Evolutionary conservation across 2,329 filamentous ascomycete genomes (phyloP).

Genomic region (Phaeosphaeriaceae sp.): DNA sequence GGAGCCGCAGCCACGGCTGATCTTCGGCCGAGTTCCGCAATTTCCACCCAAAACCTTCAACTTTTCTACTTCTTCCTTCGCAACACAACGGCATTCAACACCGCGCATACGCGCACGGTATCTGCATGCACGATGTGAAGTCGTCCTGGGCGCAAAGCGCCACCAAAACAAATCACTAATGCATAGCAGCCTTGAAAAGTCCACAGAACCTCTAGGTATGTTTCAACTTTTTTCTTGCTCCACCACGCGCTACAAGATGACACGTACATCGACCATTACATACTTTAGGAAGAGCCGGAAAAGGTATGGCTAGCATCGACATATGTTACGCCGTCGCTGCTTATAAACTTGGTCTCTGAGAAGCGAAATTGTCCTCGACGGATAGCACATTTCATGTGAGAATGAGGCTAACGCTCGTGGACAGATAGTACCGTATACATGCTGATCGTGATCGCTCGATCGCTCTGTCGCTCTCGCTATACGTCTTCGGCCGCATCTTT

Average conservation of each 20-base stretch:
- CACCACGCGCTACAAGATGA: constrained; percentile 41
- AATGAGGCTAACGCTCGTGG: constrained; percentile 14
- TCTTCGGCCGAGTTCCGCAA: not conserved
- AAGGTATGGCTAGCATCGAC: constrained; percentile 60
- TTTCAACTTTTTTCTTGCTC: constrained; percentile 7
- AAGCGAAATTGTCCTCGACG: constrained; percentile 23
- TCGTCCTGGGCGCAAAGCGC: not conserved
- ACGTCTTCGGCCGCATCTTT: not conserved
- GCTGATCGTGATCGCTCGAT: not conserved
- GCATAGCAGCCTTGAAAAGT: not conserved
- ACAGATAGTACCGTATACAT: not conserved
- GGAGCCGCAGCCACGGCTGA: not conserved
- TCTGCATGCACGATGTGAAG: not conserved
- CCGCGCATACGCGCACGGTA: not conserved
- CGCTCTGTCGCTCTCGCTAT: not conserved
- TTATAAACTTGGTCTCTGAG: constrained; percentile 58
- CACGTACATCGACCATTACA: constrained; percentile 46
- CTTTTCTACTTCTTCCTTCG: not conserved
- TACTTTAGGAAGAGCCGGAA: constrained; percentile 62
- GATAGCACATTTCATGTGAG: constrained; percentile 5
- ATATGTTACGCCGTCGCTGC: constrained; percentile 59
- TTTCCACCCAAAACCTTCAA: not conserved
- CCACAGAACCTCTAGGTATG: constrained; percentile 11
- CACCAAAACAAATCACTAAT: not conserved
- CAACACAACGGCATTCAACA: not conserved